phyloP scores from a whole-genome alignment of 23 red algal genomes.

The Gracilaria vermiculophylla region DNA sequence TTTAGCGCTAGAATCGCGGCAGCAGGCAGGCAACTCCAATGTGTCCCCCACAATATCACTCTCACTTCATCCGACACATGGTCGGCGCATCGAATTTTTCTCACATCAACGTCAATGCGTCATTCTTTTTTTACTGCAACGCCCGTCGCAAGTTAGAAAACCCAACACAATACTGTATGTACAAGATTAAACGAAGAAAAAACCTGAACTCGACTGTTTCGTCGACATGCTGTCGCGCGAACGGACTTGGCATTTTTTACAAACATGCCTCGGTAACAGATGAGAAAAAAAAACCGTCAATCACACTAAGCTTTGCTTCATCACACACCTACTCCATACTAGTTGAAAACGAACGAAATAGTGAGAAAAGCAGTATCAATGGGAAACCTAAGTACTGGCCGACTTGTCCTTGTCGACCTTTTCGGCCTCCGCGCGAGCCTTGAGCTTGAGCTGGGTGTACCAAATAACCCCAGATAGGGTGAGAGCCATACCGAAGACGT shows the following conservation, averaged over 20 bases:
- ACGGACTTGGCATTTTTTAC: neutral
- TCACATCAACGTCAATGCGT: too few species aligned
- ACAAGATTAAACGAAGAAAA: neutral
- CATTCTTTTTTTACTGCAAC: too few species aligned
- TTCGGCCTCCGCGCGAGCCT: conserved; percentile 64
- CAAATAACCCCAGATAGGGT: conserved; percentile 83
- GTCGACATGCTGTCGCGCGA: neutral
- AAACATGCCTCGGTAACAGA: neutral
- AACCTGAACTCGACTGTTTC: neutral
- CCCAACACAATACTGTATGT: neutral
- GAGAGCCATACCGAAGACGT: conserved; percentile 77
- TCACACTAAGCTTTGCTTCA: conserved; percentile 8
- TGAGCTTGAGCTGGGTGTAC: conserved; percentile 84
- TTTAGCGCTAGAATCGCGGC: too few species aligned
- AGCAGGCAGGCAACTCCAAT: too few species aligned
- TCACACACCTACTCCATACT: neutral
- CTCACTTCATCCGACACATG: too few species aligned
- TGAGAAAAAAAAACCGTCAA: neutral
- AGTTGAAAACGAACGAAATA: neutral
- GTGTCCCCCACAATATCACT: too few species aligned
- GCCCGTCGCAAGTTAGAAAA: neutral
- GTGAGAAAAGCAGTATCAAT: neutral
- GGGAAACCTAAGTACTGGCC: neutral
- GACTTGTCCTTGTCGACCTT: conserved; percentile 25
- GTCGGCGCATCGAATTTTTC: too few species aligned